Base-by-base conservation (phyloP, 164 flowering plant species). In the Nymphaea thermarum region DNA sequence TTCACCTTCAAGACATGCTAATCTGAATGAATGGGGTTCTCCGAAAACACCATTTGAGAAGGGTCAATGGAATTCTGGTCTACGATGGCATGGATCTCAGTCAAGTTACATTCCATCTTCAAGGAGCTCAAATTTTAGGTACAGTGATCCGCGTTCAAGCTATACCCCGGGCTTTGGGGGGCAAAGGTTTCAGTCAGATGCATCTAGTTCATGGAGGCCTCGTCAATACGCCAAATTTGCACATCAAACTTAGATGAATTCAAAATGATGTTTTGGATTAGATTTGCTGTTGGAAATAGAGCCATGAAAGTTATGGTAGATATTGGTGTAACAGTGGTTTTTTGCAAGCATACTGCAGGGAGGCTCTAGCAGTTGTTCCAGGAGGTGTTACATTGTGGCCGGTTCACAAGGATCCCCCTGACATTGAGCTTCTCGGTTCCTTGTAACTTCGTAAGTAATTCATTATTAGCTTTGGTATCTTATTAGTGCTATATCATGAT, bases 1-100 rank as follows among this genome's bases (percentile, higher is more conserved):
- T 53, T 45, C 42, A 14, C 66, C 73, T 36, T 17, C 59, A 44
- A 55, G 74, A 65, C 74, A 71, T 63, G 16, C 41, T 63, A 69
- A 62, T 66, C 63, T n/a, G 62, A 75, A 68, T 60, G 65, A 62
- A 45, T 77, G 82, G 85, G 73, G 66, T 43, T 83, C 84, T 66
- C 84, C 89, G 42, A 69, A 75, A 62, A 82, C 87, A 53, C 83
- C 83, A 55, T 55, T 72, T 51, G 71, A 69, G 18, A 75, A 72
- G 42, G 68, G 47, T 10, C 71, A 76, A 0, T 8, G 14, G 57
- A 8, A 51, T 25, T 25, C 36, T 25, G 36, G 36, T 25, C 36
- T 25, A 25, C 36, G 36, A 25, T 25, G 36, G 36, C 36, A 25
- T 25, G 36, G 36, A 25, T 25, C 36, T 25, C 36, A 25, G 36